Conservation (phyloP, 176 grass and related monocot species). For the Musa acuminata region DNA sequence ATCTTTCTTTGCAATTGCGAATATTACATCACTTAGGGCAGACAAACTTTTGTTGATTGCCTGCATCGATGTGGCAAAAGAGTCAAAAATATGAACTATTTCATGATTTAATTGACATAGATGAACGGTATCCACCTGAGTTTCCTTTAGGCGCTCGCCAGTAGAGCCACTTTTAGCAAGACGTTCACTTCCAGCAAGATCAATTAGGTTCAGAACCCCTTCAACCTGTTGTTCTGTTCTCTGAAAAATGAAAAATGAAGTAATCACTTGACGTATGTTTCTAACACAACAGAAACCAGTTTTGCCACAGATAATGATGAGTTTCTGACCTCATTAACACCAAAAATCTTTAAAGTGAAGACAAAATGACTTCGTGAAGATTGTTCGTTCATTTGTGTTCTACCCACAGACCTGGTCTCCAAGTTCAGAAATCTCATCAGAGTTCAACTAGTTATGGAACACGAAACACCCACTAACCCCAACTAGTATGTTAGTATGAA, state of each 20-base stretch:
- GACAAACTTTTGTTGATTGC: slow-evolving; percentile 95
- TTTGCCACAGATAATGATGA: not conserved
- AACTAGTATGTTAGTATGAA: too few species aligned
- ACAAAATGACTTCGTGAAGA: slow-evolving; percentile 92
- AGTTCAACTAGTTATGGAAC: too few species aligned
- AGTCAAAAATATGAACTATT: not conserved
- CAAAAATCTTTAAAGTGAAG: slow-evolving; percentile 76
- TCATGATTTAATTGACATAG: not conserved
- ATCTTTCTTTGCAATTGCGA: slow-evolving; percentile 78
- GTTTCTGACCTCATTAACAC: slow-evolving; percentile 58
- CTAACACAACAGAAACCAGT: not conserved
- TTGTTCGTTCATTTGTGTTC: slow-evolving; percentile 86
- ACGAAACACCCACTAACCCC: too few species aligned
- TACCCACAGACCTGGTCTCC: slow-evolving; percentile 64
- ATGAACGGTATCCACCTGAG: slow-evolving; percentile 34
- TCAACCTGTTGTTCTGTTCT: slow-evolving; percentile 81
- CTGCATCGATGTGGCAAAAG: slow-evolving; percentile 5
- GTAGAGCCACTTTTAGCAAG: slow-evolving; percentile 90
- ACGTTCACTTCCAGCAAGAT: slow-evolving; percentile 91
- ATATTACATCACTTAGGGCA: slow-evolving; percentile 85
- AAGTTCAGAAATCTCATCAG: not conserved
- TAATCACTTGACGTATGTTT: not conserved
- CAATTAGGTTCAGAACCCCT: slow-evolving; percentile 80
- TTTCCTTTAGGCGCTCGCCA: slow-evolving; percentile 93
- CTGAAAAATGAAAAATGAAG: slow-evolving; percentile 25